phyloP scores from a whole-genome alignment of 257 asterid genomes.

The Mitragyna speciosa region DNA sequence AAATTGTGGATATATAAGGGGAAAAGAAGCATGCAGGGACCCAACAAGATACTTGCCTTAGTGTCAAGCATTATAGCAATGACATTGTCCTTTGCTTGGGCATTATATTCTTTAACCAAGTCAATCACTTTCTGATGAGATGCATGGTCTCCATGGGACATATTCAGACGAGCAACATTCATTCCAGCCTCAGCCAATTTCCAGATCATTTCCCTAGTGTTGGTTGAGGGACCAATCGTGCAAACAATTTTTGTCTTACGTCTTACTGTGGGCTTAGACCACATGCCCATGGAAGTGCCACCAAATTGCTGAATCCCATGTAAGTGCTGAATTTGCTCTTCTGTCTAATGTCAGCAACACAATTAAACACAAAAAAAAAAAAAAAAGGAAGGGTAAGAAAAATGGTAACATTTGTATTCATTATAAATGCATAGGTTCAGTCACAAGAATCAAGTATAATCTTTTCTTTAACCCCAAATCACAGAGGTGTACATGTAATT shows the following conservation, averaged over 20 bases:
- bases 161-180: slow-evolving; percentile 95
- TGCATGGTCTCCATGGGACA: slow-evolving; percentile 99
- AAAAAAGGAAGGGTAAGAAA: slow-evolving; percentile 8
- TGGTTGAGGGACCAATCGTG: slow-evolving; percentile 95
- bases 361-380: neutral
- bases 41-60: slow-evolving; percentile 57
- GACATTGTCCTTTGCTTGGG: slow-evolving; percentile 86
- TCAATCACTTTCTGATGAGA: slow-evolving; percentile 98
- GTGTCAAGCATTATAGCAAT: slow-evolving; percentile 99
- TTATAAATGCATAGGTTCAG: neutral
- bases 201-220: slow-evolving; percentile 95
- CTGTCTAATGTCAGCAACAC: slow-evolving; percentile 40
- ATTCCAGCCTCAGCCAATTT: slow-evolving; percentile 98
- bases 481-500: neutral
- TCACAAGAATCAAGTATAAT: neutral
- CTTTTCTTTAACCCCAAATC: neutral
- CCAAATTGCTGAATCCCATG: slow-evolving; percentile 60
- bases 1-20: neutral
- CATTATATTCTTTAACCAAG: slow-evolving; percentile 91
- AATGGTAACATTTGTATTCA: neutral
- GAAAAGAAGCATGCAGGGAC: neutral
- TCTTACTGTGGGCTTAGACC: slow-evolving; percentile 80
- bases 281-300: slow-evolving; percentile 51
- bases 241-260: slow-evolving; percentile 97
- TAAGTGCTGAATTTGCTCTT: slow-evolving; percentile 49